Percentiles rank a stretch among this genome's conserved stretches.
Conservation (phyloP, 345 rosid species). For the Ceriops tagal region DNA sequence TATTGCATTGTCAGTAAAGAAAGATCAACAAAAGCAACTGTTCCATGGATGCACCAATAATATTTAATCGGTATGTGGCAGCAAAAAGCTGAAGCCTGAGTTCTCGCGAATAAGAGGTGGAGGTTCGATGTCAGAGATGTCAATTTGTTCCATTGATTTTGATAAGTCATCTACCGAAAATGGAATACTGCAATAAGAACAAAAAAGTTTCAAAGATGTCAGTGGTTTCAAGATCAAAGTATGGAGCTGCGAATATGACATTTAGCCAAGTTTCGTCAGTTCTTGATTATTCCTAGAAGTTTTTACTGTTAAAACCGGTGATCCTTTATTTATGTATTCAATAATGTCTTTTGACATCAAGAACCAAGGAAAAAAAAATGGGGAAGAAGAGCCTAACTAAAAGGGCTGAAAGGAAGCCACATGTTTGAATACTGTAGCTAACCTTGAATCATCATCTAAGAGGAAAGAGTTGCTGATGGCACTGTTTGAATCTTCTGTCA, state of each 20-base stretch:
- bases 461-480: slow-evolving; percentile 94
- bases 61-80: slow-evolving; percentile 60
- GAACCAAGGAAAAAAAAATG: not conserved
- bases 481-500: slow-evolving; percentile 96
- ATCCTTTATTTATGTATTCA: not conserved
- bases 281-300: no score
- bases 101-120: slow-evolving; percentile 88
- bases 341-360: not conserved
- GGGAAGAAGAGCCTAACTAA: not conserved
- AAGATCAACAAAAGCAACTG: not conserved
- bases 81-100: slow-evolving; percentile 82
- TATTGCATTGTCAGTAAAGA: slow-evolving; percentile 6
- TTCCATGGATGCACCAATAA: not conserved
- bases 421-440: not conserved
- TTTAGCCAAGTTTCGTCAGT: not conserved
- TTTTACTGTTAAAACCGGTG: no score
- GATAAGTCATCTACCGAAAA: slow-evolving; percentile 95
- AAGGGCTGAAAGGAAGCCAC: not conserved
- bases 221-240: not conserved
- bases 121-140: slow-evolving; percentile 79
- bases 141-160: slow-evolving; percentile 89
- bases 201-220: not conserved
- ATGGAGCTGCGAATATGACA: not conserved
- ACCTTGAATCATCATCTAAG: slow-evolving; percentile 96
- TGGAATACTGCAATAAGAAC: slow-evolving; percentile 65